Base-by-base conservation (phyloP, 345 rosid genomes). In the Tarenaya hassleriana region DNA sequence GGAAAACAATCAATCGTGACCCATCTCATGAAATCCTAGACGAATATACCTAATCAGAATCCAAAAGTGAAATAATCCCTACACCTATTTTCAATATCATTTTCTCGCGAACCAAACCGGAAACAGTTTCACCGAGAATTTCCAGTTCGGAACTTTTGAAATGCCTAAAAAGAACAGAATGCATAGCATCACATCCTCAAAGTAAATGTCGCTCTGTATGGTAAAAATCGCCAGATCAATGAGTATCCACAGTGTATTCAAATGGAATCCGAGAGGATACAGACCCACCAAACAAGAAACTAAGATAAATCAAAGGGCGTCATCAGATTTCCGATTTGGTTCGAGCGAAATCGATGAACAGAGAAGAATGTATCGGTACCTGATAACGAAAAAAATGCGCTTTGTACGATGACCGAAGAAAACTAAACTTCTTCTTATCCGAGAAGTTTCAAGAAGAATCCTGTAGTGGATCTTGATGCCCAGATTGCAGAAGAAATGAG, bases 1-100 rank as follows among this genome's bases (percentile, higher is more conserved):
- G 56, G 63, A 29, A 50, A 41, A 14, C 42, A 56, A 64, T 41
- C 56, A 63, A 34, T 34, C 56, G 7, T 43, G 15, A 34, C 46
- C 17, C 18, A 16, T 10, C 32, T 15, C 40, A 55, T 29, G 34
- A 42, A 34, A 63, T 58, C 12, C 43, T 19, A 39, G 12, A 38
- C 39, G 52, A 21, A 40, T 38, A 19, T 33, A 17, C 38, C 21
- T 5, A 13, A 34, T 14, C 27, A 39, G 27, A 16, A 33, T 13
- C 43, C 47, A 15, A 56, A 6, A 15, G 29, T 24, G 29, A 24
- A 24, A 24, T 24, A 2, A 24, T 24, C 29, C 5, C 29, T 24
- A 24, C 2, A 24, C 29, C 5, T 24, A 24, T 24, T 24, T 2
- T 24, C 29, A 2, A 2, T 2, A 2, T 24, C 2, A 24, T 50